Evolutionary conservation across 805 yeast genomes (phyloP), one percentile per base, ranked within the genome.

Genomic region (Candida ficus): DNA sequence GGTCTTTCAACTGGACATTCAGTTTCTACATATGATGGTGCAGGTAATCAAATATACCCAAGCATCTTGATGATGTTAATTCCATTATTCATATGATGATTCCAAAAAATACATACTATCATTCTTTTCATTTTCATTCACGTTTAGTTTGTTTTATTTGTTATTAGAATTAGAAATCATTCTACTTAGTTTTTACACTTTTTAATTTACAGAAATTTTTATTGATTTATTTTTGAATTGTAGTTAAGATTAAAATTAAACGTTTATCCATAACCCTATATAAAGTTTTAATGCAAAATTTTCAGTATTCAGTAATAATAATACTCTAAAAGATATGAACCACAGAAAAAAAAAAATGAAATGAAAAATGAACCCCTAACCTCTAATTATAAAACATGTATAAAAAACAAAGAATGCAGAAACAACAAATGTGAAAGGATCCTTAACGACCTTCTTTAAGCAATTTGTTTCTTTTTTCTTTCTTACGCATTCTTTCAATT

Each of bases 391-490:
- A 12, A 7, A 29, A 36, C 29, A 17, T 5, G 26, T 33, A 11
- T 9, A 33, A 21, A 13, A 13, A 8, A 19, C 17, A 21, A 14
- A 19, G 14, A 17, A 17, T 14, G 21, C 8, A 13, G 18, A 34
- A 22, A 18, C n/a, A n/a, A n/a, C n/a, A n/a, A n/a, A n/a, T n/a
- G n/a, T n/a, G n/a, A n/a, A n/a, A 25, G n/a, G 26, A 29, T 16
- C 6, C 11, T 27, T 38, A 84, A 63, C 97, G 96, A 58, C 58
- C 58, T 37, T 90, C 98, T 61, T 82, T 88, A 60, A 90, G 78
- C 56, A 89, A 69, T 67, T 91, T 91, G 68, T 90, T 91, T 67
- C 98, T 81, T 83, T 91, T 91, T 60, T 91, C 99, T 58, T 83
- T 80, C 69, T 83, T 81, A 67, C 84, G 81, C 66, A 91, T 61